Evolutionary conservation across 345 rosid species (phyloP), one percentile per base, ranked within the genome.

Genomic region (Moricandia arvensis): DNA sequence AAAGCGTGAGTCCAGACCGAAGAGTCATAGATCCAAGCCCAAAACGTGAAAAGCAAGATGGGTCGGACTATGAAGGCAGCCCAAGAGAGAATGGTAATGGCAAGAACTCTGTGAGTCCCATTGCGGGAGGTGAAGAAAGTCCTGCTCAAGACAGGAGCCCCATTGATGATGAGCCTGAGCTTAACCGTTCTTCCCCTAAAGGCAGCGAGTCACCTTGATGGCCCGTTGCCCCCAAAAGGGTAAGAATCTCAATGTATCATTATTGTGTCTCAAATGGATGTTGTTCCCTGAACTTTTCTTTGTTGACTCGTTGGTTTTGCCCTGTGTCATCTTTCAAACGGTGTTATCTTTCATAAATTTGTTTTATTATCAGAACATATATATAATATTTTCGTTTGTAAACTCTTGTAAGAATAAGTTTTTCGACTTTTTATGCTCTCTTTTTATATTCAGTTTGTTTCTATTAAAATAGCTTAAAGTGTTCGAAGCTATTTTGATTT

Each of bases 1-100:
- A 80, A 64, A 88, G 91, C 78, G 79, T 68, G 24, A 75, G 84
- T 37, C 91, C 89, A 26, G 91, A 79, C 49, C 85, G 82, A 4
- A 59, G 30, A 60, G 85, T 63, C 59, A 53, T 79, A 65, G 79
- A 76, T 66, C 80, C 76, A 30, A 81, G 74, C 31, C 78, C 81
- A 15, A 79, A 43, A 53, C 70, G 5, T 63, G 64, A 38, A 54
- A 77, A 71, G 72, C 76, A 74, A 76, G 81, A 83, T 21, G 89
- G 86, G 21, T 85, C 86, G 9, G 83, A 84, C 57, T 86, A 85
- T 53, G 84, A 75, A 29, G 82, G 79, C 54, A 87, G 93, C 61
- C 91, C 87, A 8, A 72, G 83, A 64, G 81, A 71, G 53, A 85
- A 79, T 26, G 79, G 51, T 57, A 66, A 85, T 69, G 74, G 66